Conservation (phyloP, 1,284 basidiomycete genomes). For the Ceratobasidium sp. region DNA sequence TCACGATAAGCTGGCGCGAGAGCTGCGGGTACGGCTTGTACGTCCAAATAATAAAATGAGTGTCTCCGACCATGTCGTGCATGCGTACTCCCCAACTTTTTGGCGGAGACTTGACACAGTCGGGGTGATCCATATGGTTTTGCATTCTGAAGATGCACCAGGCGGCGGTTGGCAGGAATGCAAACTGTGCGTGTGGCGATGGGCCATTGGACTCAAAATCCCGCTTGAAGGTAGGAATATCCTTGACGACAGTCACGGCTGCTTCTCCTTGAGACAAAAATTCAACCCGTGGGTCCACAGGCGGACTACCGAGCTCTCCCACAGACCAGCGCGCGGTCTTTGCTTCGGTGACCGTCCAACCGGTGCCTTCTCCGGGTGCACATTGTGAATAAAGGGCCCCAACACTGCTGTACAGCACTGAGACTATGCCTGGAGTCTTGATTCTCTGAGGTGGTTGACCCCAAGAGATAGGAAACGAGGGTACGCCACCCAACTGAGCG, state of each 20-base stretch:
- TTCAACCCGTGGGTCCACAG: slow-evolving; percentile 38
- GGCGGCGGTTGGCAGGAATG: slow-evolving; percentile 65
- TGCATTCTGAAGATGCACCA: slow-evolving; percentile 68
- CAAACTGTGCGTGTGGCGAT: slow-evolving; percentile 54
- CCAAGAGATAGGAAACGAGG: slow-evolving; percentile 61
- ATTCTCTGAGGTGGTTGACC: slow-evolving; percentile 58
- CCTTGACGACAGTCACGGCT: slow-evolving; percentile 28
- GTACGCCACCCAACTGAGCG: slow-evolving; percentile 57
- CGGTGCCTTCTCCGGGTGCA: slow-evolving; percentile 61
- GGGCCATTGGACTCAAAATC: slow-evolving; percentile 50
- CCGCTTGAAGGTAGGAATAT: slow-evolving; percentile 36
- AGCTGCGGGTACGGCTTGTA: slow-evolving; percentile 53
- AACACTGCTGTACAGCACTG: slow-evolving; percentile 75
- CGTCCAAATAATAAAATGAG: slow-evolving; percentile 66
- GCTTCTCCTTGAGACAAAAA: slow-evolving; percentile 43
- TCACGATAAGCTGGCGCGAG: slow-evolving; percentile 64
- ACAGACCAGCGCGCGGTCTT: slow-evolving; percentile 65
- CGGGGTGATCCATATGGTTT: slow-evolving; percentile 55
- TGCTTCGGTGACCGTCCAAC: slow-evolving; percentile 66
- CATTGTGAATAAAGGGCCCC: slow-evolving; percentile 69
- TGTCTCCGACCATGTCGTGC: slow-evolving; percentile 61
- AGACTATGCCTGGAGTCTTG: slow-evolving; percentile 62
- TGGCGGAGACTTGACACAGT: slow-evolving; percentile 31
- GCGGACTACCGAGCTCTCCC: slow-evolving; percentile 46
- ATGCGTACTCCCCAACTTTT: slow-evolving; percentile 9